These are phyloP conservation scores for Auriculariales sp. DNA, from an alignment of 768 basidiomycete species.

Conservation along the genomic window DNA sequence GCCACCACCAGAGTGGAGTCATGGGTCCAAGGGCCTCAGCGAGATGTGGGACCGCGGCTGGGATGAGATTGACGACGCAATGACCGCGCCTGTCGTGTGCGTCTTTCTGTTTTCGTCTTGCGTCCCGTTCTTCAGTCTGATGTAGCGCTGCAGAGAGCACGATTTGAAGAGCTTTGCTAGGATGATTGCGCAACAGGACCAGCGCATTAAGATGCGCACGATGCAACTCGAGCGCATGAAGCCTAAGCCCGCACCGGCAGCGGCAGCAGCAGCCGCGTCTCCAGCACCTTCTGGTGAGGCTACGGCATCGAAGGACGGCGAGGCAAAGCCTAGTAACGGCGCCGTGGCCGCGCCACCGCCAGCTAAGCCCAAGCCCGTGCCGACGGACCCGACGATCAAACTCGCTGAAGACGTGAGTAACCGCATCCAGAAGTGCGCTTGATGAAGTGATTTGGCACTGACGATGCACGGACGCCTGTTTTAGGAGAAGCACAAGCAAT, in stretches of 20 bases:
- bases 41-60: not conserved
- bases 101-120: constrained; percentile 15
- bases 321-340: not conserved
- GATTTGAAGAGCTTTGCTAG: not conserved
- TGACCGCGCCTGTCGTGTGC: constrained; percentile 39
- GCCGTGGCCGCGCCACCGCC: too few species aligned
- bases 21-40: not conserved
- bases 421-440: too few species aligned
- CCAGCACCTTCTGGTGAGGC: too few species aligned
- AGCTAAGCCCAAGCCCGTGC: not conserved
- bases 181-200: too few species aligned
- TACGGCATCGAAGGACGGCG: not conserved
- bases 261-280: not conserved
- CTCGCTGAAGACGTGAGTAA: not conserved
- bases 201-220: not conserved
- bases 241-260: not conserved
- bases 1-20: constrained; percentile 1
- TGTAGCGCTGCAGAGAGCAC: too few species aligned
- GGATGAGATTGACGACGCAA: constrained; percentile 27
- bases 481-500: not conserved
- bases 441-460: not conserved
- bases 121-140: too few species aligned
- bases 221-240: not conserved
- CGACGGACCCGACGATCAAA: not conserved
- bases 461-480: not conserved